A percentile compares a stretch with the other conserved stretches of the same genome.
phyloP scores from a whole-genome alignment of 1,284 basidiomycete species.

The Bjerkandera adusta region DNA sequence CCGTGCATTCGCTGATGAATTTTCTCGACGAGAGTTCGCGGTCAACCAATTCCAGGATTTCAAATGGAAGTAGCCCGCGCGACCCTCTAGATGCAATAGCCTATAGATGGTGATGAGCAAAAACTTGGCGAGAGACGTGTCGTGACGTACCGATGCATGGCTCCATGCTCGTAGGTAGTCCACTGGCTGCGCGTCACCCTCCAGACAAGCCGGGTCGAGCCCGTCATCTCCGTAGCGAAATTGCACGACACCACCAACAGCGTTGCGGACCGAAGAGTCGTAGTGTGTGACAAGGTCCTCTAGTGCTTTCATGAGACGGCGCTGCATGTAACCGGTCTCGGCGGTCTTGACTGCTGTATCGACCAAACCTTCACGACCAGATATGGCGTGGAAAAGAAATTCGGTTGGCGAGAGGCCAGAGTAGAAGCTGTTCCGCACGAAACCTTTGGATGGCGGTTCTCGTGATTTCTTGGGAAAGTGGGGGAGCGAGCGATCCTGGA shows the following conservation, averaged over 20 bases:
- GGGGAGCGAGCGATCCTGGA: slow-evolving; percentile 97
- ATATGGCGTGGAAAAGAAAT: slow-evolving; percentile 99
- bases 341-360: slow-evolving; percentile 99
- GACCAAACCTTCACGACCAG: slow-evolving; percentile 96
- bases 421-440: slow-evolving; percentile 97
- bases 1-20: slow-evolving; percentile 72
- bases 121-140: background rate
- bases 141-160: slow-evolving; percentile 74
- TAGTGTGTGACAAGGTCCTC: slow-evolving; percentile 98
- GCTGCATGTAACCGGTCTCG: slow-evolving; percentile 99
- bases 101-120: slow-evolving; percentile 35
- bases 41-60: slow-evolving; percentile 79
- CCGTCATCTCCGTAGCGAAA: slow-evolving; percentile 98
- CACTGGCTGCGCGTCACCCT: slow-evolving; percentile 92
- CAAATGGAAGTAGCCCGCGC: slow-evolving; percentile 81
- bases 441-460: slow-evolving; percentile 97
- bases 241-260: slow-evolving; percentile 95
- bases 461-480: slow-evolving; percentile 99
- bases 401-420: slow-evolving; percentile 94
- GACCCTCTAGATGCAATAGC: slow-evolving; percentile 59
- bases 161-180: slow-evolving; percentile 88
- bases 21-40: slow-evolving; percentile 56
- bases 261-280: slow-evolving; percentile 96
- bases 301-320: slow-evolving; percentile 97
- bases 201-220: slow-evolving; percentile 93